These are phyloP conservation scores for Collybia nuda DNA, from an alignment of 768 basidiomycete genomes.

Conservation along the genomic window DNA sequence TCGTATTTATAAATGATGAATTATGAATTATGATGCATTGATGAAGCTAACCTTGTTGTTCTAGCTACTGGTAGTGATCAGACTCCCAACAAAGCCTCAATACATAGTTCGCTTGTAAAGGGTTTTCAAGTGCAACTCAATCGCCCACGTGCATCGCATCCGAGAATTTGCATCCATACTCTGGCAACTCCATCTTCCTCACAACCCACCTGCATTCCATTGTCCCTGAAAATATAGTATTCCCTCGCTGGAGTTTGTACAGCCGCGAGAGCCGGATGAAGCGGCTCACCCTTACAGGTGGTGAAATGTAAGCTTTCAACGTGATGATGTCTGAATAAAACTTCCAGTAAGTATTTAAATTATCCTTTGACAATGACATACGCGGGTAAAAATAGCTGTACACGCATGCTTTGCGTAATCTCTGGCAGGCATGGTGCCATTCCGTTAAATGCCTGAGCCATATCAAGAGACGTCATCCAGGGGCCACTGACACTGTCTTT, in stretches of 20 bases:
- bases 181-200: conserved; percentile 71
- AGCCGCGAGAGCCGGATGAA: conserved; percentile 66
- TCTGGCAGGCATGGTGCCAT: conserved; percentile 21
- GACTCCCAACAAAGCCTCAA: no score
- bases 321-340: conserved; percentile 59
- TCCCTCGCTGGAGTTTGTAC: conserved; percentile 71
- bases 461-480: conserved; percentile 67
- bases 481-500: conserved; percentile 59
- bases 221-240: conserved; percentile 70
- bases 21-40: no score
- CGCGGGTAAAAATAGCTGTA: conserved; percentile 69
- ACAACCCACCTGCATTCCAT: conserved; percentile 73
- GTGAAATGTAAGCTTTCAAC: conserved; percentile 75
- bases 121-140: not conserved
- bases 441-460: conserved; percentile 72
- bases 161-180: conserved; percentile 62
- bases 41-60: no score
- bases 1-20: no score
- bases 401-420: conserved; percentile 20
- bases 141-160: conserved; percentile 33
- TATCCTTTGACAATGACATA: conserved; percentile 28
- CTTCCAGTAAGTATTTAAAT: no score
- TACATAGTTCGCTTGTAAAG: no score
- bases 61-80: no score
- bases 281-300: conserved; percentile 31